These are phyloP conservation scores for Spiromastix sp. DNA, from an alignment of 2,329 filamentous ascomycete genomes.

Conservation along the genomic window DNA sequence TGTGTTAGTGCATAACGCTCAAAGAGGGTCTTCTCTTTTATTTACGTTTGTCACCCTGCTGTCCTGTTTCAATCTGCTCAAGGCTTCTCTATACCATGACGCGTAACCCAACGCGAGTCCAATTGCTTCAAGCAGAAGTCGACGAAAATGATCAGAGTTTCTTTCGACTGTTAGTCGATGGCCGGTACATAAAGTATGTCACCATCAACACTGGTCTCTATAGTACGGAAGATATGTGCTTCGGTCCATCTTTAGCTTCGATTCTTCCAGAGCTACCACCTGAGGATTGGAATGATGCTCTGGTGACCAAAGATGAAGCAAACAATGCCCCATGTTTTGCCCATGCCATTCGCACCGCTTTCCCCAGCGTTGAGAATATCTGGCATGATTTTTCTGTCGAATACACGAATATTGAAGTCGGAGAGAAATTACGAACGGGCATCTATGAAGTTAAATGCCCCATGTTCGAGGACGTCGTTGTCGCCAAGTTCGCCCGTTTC, in stretches of 20 bases:
- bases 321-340: conserved; percentile 14
- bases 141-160: conserved; percentile 19
- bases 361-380: conserved; percentile 11
- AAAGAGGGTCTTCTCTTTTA: no score
- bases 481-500: conserved; percentile 31
- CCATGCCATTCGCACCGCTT: conserved; percentile 5
- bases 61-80: no score
- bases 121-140: conserved; percentile 19
- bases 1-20: no score
- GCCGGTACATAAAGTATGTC: no score
- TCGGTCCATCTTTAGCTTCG: no score
- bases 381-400: conserved; percentile 18
- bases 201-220: no score
- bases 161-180: no score
- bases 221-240: no score
- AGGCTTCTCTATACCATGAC: no score
- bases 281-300: conserved; percentile 22
- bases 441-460: conserved; percentile 17
- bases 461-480: conserved; percentile 11
- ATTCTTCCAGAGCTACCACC: no score
- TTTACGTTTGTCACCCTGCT: no score
- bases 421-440: conserved; percentile 15
- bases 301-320: conserved; percentile 12
- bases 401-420: conserved; percentile 14
- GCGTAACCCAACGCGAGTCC: conserved; percentile 11